A percentile compares a stretch with the other conserved stretches of the same genome.
phyloP scores from a whole-genome alignment of 208 protist genomes.

The Crithidia sp. region DNA sequence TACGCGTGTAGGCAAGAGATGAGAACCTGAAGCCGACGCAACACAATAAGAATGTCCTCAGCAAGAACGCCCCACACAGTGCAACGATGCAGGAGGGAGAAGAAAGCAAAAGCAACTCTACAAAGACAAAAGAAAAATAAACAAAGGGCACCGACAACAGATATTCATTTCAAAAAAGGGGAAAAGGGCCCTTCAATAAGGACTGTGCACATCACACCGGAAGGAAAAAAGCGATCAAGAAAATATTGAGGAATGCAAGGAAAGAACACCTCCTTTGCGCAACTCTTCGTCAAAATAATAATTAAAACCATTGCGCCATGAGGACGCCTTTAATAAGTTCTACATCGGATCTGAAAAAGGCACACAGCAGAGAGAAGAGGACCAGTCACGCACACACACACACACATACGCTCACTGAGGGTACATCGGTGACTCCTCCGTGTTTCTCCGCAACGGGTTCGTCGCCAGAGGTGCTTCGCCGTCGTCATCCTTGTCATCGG shows the following conservation, averaged over 20 bases:
- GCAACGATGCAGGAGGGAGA: neutral
- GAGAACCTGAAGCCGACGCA: too few species aligned
- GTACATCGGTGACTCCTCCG: neutral
- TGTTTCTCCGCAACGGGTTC: slow-evolving; percentile 1
- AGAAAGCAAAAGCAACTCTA: neutral
- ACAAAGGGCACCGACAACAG: neutral
- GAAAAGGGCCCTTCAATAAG: neutral
- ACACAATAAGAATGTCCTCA: too few species aligned
- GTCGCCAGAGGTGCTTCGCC: neutral
- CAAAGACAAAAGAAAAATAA: neutral
- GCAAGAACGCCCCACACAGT: too few species aligned
- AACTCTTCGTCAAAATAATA: neutral
- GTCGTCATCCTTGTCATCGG: neutral
- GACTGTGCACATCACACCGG: neutral
- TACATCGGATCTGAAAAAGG: neutral
- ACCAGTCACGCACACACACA: neutral
- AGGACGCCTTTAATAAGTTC: neutral
- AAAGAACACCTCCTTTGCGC: too few species aligned
- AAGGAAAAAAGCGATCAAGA: slow-evolving; percentile 4
- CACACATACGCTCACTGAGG: neutral
- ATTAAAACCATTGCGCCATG: neutral
- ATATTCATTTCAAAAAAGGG: neutral
- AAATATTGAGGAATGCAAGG: neutral
- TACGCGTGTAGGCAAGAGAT: too few species aligned
- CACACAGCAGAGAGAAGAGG: neutral